Evolutionary conservation across 2,329 filamentous ascomycete species (phyloP).

Genomic region (Plenodomus tracheiphilus): DNA sequence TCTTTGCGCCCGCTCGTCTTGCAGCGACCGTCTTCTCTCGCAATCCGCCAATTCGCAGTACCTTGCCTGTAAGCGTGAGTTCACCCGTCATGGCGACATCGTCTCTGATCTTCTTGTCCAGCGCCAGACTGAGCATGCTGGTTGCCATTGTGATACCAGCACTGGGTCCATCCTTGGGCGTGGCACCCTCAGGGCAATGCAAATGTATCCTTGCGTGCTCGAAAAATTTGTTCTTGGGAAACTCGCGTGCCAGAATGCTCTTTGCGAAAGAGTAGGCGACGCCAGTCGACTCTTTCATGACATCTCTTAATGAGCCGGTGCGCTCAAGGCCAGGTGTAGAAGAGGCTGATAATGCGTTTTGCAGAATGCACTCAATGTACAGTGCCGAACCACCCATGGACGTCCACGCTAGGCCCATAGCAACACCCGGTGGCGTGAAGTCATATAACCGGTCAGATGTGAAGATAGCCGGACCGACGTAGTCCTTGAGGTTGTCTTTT

Average conservation of each 20-base stretch:
- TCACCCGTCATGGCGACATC: conserved; percentile 98
- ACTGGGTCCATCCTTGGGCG: conserved; percentile 79
- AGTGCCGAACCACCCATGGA: conserved; percentile 94
- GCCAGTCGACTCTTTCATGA: conserved; percentile 96
- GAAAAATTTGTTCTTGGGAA: conserved; percentile 91
- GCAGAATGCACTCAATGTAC: conserved; percentile 95
- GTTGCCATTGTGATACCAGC: conserved; percentile 99
- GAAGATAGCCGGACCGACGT: conserved; percentile 93
- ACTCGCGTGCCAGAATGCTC: conserved; percentile 79
- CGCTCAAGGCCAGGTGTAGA: conserved; percentile 83
- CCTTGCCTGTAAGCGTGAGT: conserved; percentile 94
- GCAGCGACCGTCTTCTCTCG: conserved; percentile 98
- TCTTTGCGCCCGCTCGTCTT: conserved; percentile 86
- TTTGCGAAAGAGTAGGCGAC: conserved; percentile 98
- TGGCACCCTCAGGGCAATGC: conserved; percentile 94
- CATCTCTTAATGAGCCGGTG: conserved; percentile 90
- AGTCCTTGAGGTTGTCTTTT: conserved; percentile 92
- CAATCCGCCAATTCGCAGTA: conserved; percentile 89
- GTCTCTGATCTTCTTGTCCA: conserved; percentile 77
- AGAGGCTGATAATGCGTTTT: conserved; percentile 73
- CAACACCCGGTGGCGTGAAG: conserved; percentile 86
- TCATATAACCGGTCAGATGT: conserved; percentile 96
- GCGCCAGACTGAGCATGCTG: conserved; percentile 79
- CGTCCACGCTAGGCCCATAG: conserved; percentile 98
- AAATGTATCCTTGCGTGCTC: conserved; percentile 94